Conservation (phyloP, 192 early-diverging fungal genomes). For the Ambispora gerdemannii region DNA sequence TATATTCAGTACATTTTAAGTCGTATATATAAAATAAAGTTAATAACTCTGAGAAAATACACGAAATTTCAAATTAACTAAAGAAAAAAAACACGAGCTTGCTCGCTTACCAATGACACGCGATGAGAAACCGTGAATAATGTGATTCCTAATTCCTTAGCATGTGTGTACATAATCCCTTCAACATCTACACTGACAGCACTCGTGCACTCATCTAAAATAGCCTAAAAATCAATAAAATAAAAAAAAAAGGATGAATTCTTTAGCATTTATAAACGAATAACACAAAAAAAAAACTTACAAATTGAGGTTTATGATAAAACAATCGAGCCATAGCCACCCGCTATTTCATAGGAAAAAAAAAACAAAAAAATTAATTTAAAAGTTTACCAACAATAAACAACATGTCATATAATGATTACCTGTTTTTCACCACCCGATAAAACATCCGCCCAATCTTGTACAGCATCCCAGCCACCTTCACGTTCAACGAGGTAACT, state of each 20-base stretch:
- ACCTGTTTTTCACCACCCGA: constrained; percentile 77
- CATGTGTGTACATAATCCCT: constrained; percentile 66
- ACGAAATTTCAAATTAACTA: too few species aligned
- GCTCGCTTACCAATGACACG: constrained; percentile 40
- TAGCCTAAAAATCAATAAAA: constrained; percentile 36
- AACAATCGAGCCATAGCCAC: constrained; percentile 85
- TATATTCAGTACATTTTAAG: too few species aligned
- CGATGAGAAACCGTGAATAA: constrained; percentile 63
- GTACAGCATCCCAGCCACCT: constrained; percentile 69
- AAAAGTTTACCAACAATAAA: too few species aligned
- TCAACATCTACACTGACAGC: constrained; percentile 81
- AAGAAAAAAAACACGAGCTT: too few species aligned
- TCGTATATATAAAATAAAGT: too few species aligned
- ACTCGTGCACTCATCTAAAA: constrained; percentile 77
- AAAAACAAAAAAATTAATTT: too few species aligned
- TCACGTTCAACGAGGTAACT: constrained; percentile 65
- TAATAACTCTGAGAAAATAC: too few species aligned
- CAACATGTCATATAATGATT: not conserved
- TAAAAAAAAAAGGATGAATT: not conserved
- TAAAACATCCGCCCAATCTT: constrained; percentile 77
- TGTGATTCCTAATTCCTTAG: constrained; percentile 56
- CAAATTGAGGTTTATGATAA: constrained; percentile 79
- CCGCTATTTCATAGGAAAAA: constrained; percentile 24
- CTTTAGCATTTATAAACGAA: not conserved
- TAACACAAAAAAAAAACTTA: constrained; percentile 33